Evolutionary conservation across 2,329 filamentous ascomycete species (phyloP), one percentile per base, ranked within the genome.

Genomic region (Elsinoe batatas): DNA sequence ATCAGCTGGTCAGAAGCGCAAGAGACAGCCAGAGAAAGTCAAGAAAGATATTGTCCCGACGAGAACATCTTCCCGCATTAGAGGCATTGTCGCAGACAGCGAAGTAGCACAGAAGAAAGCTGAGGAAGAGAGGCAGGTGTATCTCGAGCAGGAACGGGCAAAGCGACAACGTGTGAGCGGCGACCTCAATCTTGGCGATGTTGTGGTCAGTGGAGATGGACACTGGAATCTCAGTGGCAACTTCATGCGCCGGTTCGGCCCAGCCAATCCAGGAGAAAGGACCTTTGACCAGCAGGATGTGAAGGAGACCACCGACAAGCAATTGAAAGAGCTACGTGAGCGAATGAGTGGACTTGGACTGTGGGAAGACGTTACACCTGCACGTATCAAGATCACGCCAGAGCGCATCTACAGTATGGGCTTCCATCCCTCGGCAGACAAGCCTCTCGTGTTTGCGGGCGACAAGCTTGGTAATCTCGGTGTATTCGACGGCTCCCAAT

Each of bases 401-500:
- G 89, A 95, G 62, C 76, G 91, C 54, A 80, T 95, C 56, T 98
- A 97, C 65, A 79, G 87, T 0, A 82, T 97, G 63, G 83, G 85
- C 0, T 91, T 98, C 62, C 93, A 98, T 64, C 93, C 93, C 0
- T 91, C 84, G 0, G 77, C 83, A 57, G 83, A 91, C 2, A 97
- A 97, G 64, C 83, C 91, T 0, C 76, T 98, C 2, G 79, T 97
- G 1, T 94, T 98, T 66, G 91, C 91, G 0, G 91, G 91, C 10
- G 93, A 98, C 65, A 98, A 98, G 68, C 79, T 94, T 61, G 91
- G 93, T 1, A 87, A 89, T 20, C 77, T 97, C 57, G 93, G 93
- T 0, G 81, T 98, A 1, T 91, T 96, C 55, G 91, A 98, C 66
- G 90, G 85, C 1, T 91, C 87, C 0, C 89, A 94, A 61, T 79